A percentile compares a stretch with the other conserved stretches of the same genome.
Conservation (phyloP, 441 rosid genomes). For the Cnidoscolus chayamansa region DNA sequence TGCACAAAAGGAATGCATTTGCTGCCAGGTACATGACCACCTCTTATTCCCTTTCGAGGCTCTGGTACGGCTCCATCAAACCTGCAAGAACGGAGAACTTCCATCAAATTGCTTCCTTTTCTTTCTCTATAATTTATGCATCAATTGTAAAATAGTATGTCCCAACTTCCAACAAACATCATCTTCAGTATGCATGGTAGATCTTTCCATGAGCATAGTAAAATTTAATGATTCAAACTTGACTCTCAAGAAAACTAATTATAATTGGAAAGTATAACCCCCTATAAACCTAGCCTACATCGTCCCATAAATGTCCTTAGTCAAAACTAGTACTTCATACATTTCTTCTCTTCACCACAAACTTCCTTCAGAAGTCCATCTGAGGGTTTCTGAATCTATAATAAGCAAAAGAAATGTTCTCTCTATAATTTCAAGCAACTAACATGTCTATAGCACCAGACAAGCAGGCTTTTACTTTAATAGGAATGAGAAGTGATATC, state of each 20-base stretch:
- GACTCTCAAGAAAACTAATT: neutral
- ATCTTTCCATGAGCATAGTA: neutral
- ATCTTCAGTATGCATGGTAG: neutral
- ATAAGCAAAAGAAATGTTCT: neutral
- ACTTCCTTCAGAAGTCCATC: neutral
- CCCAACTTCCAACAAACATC: neutral
- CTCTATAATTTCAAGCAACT: neutral
- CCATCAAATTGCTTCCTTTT: neutral
- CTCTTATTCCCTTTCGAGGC: constrained; percentile 81
- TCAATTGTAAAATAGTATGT: no score
- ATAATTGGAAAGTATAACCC: neutral
- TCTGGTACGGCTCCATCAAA: constrained; percentile 84
- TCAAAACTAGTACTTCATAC: neutral
- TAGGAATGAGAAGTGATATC: neutral
- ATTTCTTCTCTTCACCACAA: neutral
- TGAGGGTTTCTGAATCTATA: neutral
- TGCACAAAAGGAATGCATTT: constrained; percentile 76
- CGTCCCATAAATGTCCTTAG: neutral
- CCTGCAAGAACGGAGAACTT: constrained; percentile 36
- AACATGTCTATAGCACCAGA: neutral
- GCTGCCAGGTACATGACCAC: constrained; percentile 95
- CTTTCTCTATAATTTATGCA: no score
- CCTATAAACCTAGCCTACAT: neutral
- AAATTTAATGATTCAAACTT: no score
- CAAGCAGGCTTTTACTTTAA: neutral